Percentiles rank a stretch among this genome's conserved stretches.
Evolutionary conservation across 352 stramenopile species (phyloP).

Genomic region (Phytophthora palmivora): DNA sequence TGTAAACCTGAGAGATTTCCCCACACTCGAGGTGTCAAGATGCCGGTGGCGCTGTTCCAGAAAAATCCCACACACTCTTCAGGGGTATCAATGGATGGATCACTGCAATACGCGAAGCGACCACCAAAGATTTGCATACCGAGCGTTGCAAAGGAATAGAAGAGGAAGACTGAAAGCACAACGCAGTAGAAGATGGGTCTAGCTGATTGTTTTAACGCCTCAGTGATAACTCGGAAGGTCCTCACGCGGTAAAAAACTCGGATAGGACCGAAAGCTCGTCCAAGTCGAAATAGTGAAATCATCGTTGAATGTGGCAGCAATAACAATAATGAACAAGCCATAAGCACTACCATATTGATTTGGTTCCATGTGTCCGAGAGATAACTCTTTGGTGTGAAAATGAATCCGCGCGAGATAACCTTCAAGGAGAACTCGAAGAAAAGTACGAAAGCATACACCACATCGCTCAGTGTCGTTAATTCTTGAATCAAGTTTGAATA

Average conservation of each 20-base stretch:
- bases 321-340: conserved; percentile 77
- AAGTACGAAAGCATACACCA: conserved; percentile 75
- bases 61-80: conserved; percentile 75
- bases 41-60: conserved; percentile 46
- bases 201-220: conserved; percentile 77
- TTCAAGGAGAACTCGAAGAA: conserved; percentile 89
- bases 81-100: conserved; percentile 54
- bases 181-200: conserved; percentile 86
- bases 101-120: conserved; percentile 84
- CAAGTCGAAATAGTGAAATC: conserved; percentile 77
- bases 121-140: conserved; percentile 88
- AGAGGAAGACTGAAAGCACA: conserved; percentile 79
- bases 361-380: conserved; percentile 86
- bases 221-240: conserved; percentile 86
- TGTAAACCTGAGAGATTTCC: conserved; percentile 78
- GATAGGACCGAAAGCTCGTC: conserved; percentile 81
- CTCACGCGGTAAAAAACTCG: conserved; percentile 88
- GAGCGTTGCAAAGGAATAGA: conserved; percentile 87
- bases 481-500: conserved; percentile 85
- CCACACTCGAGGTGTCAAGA: conserved; percentile 83
- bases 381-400: conserved; percentile 85
- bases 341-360: conserved; percentile 83
- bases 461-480: conserved; percentile 76
- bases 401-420: conserved; percentile 77
- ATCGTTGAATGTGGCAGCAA: conserved; percentile 80